Evolutionary conservation across 352 stramenopile genomes (phyloP), one percentile per base, ranked within the genome.

Genomic region (Pythium angustatum): DNA sequence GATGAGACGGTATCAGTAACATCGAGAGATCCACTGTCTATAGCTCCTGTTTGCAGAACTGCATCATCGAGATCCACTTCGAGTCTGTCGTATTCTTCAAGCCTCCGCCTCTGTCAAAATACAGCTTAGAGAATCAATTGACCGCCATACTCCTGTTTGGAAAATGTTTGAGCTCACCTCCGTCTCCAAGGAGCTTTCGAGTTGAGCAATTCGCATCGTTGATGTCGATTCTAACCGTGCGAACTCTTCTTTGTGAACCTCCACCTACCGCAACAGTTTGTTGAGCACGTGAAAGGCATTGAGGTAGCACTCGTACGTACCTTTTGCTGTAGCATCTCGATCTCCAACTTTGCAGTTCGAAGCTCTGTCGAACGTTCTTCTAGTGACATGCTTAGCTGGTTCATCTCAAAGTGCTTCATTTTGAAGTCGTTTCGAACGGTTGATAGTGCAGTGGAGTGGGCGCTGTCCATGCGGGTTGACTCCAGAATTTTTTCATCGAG

Each of bases 401-500:
- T 87, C 57, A 89, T 77, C 76, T 93, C 85, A 61, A 91, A 93
- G 55, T 89, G 79, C 58, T 79, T 83, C 77, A 93, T 91, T 62
- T 91, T 93, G 30, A 93, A 60, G 27, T 93, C 80, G 48, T 82
- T 90, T 28, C 80, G 79, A 0, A 76, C 38, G 6, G 68, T 63
- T 36, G 85, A 74, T 11, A 90, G 54, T 17, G 75, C 56, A 5
- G 77, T 85, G 15, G 75, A 75, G 58, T 89, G 80, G 11, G 63
- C 54, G 54, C 76, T 85, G 27, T 91, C 85, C 60, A 75, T 62
- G 5, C 80, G 72, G 21, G 77, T 88, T 17, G 68, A 50, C 66
- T 89, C 81, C 3, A 90, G 66, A 5, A 77, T 76, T 60, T 86
- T 89, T 61, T 85, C 79, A 30, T 90, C 83, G 0, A 88, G 68